Evolutionary conservation across 305 asterid species (phyloP).

Genomic region (Vinca major): DNA sequence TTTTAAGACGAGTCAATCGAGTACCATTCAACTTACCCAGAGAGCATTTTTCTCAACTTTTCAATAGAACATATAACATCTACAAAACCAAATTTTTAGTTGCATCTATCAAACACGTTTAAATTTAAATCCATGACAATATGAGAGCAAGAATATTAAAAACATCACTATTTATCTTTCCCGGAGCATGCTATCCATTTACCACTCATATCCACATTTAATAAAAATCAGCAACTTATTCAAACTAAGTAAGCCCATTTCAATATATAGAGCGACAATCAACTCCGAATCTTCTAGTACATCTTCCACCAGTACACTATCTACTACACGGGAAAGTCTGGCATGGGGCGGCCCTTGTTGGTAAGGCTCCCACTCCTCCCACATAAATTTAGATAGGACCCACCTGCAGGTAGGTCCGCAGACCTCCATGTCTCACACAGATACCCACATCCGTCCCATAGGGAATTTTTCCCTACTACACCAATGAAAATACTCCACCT

Average conservation of each 20-base stretch:
- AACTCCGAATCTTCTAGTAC: not conserved
- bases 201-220: not conserved
- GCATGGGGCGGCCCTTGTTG: no score
- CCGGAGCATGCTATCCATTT: not conserved
- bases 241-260: not conserved
- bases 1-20: not conserved
- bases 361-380: no score
- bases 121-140: not conserved
- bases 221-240: not conserved
- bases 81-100: not conserved
- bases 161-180: not conserved
- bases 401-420: no score
- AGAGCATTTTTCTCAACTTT: not conserved
- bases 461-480: no score
- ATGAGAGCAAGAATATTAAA: no score
- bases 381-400: no score
- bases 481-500: no score
- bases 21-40: not conserved
- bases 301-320: no score
- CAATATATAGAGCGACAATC: not conserved
- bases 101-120: not conserved
- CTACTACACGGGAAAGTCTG: no score
- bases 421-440: no score
- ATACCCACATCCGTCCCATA: no score
- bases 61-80: not conserved